phyloP scores from a whole-genome alignment of 2,329 filamentous ascomycete species.

The Diplodia scrobiculata region DNA sequence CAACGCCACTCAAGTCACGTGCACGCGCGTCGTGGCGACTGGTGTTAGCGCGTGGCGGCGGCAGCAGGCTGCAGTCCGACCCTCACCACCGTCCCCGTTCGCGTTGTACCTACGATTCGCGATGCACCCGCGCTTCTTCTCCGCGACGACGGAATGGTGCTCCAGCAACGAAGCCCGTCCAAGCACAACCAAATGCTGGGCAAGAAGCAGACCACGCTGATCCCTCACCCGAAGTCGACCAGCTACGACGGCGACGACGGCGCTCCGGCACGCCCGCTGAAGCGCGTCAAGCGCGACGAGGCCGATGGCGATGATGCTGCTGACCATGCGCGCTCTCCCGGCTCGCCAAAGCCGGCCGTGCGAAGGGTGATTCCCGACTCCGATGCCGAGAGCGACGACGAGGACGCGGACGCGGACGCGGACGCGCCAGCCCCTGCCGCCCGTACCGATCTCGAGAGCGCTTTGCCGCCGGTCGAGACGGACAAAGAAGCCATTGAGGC shows the following conservation, averaged over 20 bases:
- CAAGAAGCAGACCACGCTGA: slow-evolving; percentile 52
- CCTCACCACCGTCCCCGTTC: not conserved
- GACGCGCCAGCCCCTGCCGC: slow-evolving; percentile 31
- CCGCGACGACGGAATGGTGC: slow-evolving; percentile 36
- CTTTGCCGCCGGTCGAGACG: slow-evolving; percentile 66
- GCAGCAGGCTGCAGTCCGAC: slow-evolving; percentile 6
- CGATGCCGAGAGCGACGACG: slow-evolving; percentile 46
- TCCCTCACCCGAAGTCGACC: slow-evolving; percentile 50
- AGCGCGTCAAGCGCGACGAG: slow-evolving; percentile 46
- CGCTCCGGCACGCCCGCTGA: slow-evolving; percentile 41
- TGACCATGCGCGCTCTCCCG: slow-evolving; percentile 33
- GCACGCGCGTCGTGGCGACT: slow-evolving; percentile 11
- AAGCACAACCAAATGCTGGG: slow-evolving; percentile 55
- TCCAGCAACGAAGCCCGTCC: slow-evolving; percentile 47
- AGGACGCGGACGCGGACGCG: slow-evolving; percentile 39
- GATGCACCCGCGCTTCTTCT: not conserved
- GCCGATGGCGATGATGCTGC: slow-evolving; percentile 33
- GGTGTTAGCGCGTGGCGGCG: slow-evolving; percentile 6
- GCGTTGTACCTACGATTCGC: not conserved
- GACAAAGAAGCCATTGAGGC: slow-evolving; percentile 74
- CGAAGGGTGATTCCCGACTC: slow-evolving; percentile 45
- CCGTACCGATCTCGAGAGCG: slow-evolving; percentile 69
- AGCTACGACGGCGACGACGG: slow-evolving; percentile 48
- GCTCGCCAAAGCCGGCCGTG: slow-evolving; percentile 34
- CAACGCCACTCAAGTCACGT: not conserved